Conservation (phyloP, 805 yeast species). For the Debaryomyces tyrocola region DNA sequence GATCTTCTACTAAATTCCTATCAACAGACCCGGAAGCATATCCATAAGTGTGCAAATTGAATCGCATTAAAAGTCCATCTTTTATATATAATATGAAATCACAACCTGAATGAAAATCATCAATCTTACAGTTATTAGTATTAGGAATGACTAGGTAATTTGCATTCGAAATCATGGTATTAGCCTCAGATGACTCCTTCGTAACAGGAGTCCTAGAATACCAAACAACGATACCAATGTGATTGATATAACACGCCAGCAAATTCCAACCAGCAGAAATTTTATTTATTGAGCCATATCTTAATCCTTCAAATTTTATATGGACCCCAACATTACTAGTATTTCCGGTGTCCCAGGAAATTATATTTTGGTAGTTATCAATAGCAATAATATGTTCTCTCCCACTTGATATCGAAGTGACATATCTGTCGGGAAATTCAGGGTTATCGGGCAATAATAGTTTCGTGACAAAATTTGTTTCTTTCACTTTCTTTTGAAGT, state of each 20-base stretch:
- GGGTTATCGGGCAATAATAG: conserved; percentile 16
- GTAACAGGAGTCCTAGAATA: conserved; percentile 26
- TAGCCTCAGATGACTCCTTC: conserved; percentile 16
- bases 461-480: conserved; percentile 25
- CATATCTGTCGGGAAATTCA: conserved; percentile 18
- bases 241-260: conserved; percentile 48
- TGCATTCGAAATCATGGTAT: conserved; percentile 27
- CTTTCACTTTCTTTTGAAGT: conserved; percentile 9
- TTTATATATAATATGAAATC: conserved; percentile 52
- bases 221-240: conserved; percentile 64
- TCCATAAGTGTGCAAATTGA: conserved; percentile 24
- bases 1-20: conserved; percentile 4
- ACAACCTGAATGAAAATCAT: conserved; percentile 59
- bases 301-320: conserved; percentile 36
- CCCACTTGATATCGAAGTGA: conserved; percentile 59
- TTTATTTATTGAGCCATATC: conserved; percentile 29
- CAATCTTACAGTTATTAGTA: conserved; percentile 36
- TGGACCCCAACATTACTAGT: conserved; percentile 37
- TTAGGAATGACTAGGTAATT: conserved; percentile 41
- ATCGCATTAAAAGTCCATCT: conserved; percentile 41
- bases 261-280: conserved; percentile 70
- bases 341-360: conserved; percentile 61
- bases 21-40: conserved; percentile 11
- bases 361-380: conserved; percentile 48
- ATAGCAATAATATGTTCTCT: conserved; percentile 63